Conservation (phyloP, 2,329 filamentous ascomycete genomes). For the Didymella glomerata region DNA sequence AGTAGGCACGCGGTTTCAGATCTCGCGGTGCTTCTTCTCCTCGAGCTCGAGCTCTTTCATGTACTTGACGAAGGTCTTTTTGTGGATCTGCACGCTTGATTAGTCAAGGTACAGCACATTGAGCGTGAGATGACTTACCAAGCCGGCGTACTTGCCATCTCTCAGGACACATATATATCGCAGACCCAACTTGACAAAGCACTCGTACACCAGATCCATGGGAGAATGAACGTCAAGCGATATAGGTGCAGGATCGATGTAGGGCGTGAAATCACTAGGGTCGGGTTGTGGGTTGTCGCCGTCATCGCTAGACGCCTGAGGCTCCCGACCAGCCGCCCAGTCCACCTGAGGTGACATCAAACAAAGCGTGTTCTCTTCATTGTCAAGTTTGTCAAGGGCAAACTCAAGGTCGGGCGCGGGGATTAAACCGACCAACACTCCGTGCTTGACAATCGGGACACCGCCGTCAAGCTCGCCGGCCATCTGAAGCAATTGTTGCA, state of each 20-base stretch:
- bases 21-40: slow-evolving; percentile 34
- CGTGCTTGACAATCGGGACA: slow-evolving; percentile 82
- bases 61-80: slow-evolving; percentile 96
- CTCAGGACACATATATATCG: slow-evolving; percentile 89
- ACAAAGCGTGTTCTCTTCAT: slow-evolving; percentile 78
- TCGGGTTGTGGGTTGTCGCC: slow-evolving; percentile 58
- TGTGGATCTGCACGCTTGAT: slow-evolving; percentile 70
- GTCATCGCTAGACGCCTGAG: slow-evolving; percentile 67
- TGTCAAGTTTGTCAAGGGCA: slow-evolving; percentile 82
- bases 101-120: not conserved
- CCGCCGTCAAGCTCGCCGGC: slow-evolving; percentile 92
- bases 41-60: slow-evolving; percentile 80
- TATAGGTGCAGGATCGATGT: slow-evolving; percentile 90
- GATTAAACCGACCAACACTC: slow-evolving; percentile 85
- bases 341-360: slow-evolving; percentile 76
- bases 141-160: slow-evolving; percentile 84
- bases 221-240: slow-evolving; percentile 87
- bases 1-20: not conserved
- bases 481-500: slow-evolving; percentile 82
- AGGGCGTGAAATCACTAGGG: slow-evolving; percentile 86
- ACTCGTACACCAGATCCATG: slow-evolving; percentile 95
- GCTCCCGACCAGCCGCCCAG: slow-evolving; percentile 48
- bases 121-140: slow-evolving; percentile 65
- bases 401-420: slow-evolving; percentile 94
- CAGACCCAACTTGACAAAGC: slow-evolving; percentile 91